A percentile compares a stretch with the other conserved stretches of the same genome.
Conservation (phyloP, 192 early-diverging fungal species). For the Rhizophagus prolifer region DNA sequence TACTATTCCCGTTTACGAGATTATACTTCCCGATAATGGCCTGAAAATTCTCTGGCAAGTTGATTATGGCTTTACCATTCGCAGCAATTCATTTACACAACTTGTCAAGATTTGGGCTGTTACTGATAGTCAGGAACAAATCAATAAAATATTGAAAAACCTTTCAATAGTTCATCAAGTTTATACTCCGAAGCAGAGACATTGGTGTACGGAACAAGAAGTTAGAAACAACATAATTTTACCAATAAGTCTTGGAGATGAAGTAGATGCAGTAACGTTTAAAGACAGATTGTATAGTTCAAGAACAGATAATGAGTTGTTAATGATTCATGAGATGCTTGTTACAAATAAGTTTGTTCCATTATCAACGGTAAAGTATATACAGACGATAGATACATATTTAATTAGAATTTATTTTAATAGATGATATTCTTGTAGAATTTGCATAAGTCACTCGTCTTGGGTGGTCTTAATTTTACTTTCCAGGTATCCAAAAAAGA, state of each 20-base stretch:
- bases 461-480: slow-evolving; percentile 12
- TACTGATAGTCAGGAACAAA: neutral
- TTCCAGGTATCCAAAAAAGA: slow-evolving; percentile 20
- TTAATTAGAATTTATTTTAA: neutral
- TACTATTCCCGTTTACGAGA: neutral
- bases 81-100: neutral
- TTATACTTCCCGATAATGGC: neutral
- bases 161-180: slow-evolving; percentile 6
- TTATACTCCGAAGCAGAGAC: neutral
- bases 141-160: slow-evolving; percentile 3
- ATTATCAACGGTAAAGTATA: slow-evolving; percentile 26
- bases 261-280: neutral
- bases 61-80: slow-evolving; percentile 4
- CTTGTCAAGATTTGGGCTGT: slow-evolving; percentile 25
- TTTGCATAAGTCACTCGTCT: slow-evolving; percentile 14
- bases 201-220: neutral
- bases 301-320: slow-evolving; percentile 4
- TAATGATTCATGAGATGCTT: slow-evolving; percentile 21
- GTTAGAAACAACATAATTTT: neutral
- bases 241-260: slow-evolving; percentile 5
- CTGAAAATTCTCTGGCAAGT: slow-evolving; percentile 23
- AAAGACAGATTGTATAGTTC: neutral
- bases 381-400: neutral
- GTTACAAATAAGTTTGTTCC: slow-evolving; percentile 27
- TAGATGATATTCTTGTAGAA: neutral